Base-by-base conservation (phyloP, 2,329 filamentous ascomycete species). In the Aschersonia sp. region DNA sequence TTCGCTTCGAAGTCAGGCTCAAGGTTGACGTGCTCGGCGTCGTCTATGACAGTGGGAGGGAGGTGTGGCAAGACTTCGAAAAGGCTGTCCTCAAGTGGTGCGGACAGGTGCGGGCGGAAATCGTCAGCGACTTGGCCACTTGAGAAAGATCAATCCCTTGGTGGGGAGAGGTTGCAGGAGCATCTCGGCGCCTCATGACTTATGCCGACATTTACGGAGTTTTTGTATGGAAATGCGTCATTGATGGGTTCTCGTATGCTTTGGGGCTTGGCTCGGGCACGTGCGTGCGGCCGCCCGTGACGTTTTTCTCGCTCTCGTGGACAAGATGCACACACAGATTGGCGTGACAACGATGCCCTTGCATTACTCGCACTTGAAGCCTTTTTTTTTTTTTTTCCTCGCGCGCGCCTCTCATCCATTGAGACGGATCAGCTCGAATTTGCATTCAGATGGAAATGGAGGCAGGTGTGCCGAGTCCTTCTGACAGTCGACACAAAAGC, bases 1-100 rank as follows among this genome's bases (percentile, higher is more conserved):
- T 97, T 50, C 80, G 92, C 48, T 98, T 90, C 82, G 92, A 97
- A 65, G 78, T 89, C 40, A 76, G 85, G 55, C 71, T 97, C 46
- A 78, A 83, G 53, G 74, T 95, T 47, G 87, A 96, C 58, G 87
- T 90, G 29, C 82, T 94, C 65, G 87, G 83, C 31, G 76, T 96
- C 6, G 89, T 95, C 29, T 84, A 89, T 59, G 83, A 82, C 58
- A 82, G 73, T 50, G 73, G 77, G 45, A 73, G 73, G 1, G 72
- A 78, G 47, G 79, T 80, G 10, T 96, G 89, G 89, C 69, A 75
- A 46, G 77, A 81, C 48, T 94, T 98, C 53, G 89, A 98, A 61
- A 71, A 77, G 5, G 88, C 88, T 31, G 72, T 98, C 45, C 74
- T 87, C 60, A 72, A 78, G 58, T 98, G 92, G 92, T 88, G 85